Conservation (phyloP, 78 protist genomes). For the Dictyostelium purpureum region DNA sequence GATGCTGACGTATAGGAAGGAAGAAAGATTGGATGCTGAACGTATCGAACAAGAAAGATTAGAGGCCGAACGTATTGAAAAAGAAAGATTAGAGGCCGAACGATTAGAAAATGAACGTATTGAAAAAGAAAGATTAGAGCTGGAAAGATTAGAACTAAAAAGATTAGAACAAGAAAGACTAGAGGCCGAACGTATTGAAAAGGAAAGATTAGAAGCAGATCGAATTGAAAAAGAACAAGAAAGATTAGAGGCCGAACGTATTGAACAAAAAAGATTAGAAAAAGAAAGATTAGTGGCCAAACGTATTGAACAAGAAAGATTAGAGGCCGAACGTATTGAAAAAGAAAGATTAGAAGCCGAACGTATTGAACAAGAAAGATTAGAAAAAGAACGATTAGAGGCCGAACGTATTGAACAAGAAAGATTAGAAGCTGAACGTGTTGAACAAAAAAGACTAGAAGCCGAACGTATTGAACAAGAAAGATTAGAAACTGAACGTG, state of each 20-base stretch:
- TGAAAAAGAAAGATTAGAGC: background rate
- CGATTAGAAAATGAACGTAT: background rate
- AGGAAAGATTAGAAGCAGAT: background rate
- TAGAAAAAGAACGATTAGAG: background rate
- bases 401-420: background rate
- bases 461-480: background rate
- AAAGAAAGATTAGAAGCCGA: background rate
- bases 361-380: background rate
- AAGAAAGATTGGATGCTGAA: background rate
- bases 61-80: background rate
- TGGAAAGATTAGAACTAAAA: background rate
- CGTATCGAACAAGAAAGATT: background rate
- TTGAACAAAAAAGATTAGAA: too few species aligned
- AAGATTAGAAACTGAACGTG: background rate
- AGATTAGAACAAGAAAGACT: background rate
- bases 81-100: background rate
- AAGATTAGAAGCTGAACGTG: background rate
- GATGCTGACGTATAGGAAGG: too few species aligned
- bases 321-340: too few species aligned
- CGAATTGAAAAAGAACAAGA: too few species aligned
- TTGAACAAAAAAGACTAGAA: background rate
- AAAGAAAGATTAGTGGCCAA: too few species aligned
- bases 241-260: too few species aligned
- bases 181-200: background rate
- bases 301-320: too few species aligned